These are phyloP conservation scores for Pyrenochaeta sp. DNA, from an alignment of 2,329 filamentous ascomycete species.

Conservation along the genomic window DNA sequence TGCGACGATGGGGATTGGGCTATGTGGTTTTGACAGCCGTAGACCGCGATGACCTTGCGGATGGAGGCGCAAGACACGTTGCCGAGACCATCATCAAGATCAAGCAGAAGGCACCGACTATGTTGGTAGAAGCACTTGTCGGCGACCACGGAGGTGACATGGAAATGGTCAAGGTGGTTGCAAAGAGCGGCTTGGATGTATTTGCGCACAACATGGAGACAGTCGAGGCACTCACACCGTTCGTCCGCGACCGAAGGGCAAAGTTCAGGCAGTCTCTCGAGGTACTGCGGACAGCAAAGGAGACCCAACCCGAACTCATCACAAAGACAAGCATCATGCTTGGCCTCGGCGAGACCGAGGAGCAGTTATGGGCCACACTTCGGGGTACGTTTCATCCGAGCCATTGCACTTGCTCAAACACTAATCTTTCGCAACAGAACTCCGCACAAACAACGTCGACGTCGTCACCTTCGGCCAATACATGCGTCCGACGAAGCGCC, in stretches of 20 bases:
- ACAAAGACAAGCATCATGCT: constrained; percentile 99
- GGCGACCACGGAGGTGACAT: constrained; percentile 87
- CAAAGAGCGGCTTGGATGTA: constrained; percentile 87
- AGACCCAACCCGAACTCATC: constrained; percentile 76
- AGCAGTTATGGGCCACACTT: constrained; percentile 81
- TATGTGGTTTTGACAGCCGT: constrained; percentile 96
- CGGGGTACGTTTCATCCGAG: constrained; percentile 57
- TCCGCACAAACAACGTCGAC: constrained; percentile 82
- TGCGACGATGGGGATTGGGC: constrained; percentile 90
- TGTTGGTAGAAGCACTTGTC: constrained; percentile 84
- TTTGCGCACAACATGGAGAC: constrained; percentile 99
- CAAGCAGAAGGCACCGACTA: constrained; percentile 74
- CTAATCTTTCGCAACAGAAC: constrained; percentile 58
- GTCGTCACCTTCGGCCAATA: constrained; percentile 99
- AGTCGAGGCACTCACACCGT: constrained; percentile 86
- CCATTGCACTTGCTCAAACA: background rate
- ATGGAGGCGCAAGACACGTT: constrained; percentile 89
- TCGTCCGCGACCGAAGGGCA: constrained; percentile 86
- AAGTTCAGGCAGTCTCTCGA: constrained; percentile 85
- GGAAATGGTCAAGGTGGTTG: constrained; percentile 86
- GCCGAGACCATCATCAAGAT: constrained; percentile 94
- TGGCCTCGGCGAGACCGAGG: constrained; percentile 89
- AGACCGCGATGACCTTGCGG: constrained; percentile 88
- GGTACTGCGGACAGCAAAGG: constrained; percentile 84
- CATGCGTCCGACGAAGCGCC: constrained; percentile 97